phyloP scores from a whole-genome alignment of 352 stramenopile genomes.

The Globisporangium emineosum region DNA sequence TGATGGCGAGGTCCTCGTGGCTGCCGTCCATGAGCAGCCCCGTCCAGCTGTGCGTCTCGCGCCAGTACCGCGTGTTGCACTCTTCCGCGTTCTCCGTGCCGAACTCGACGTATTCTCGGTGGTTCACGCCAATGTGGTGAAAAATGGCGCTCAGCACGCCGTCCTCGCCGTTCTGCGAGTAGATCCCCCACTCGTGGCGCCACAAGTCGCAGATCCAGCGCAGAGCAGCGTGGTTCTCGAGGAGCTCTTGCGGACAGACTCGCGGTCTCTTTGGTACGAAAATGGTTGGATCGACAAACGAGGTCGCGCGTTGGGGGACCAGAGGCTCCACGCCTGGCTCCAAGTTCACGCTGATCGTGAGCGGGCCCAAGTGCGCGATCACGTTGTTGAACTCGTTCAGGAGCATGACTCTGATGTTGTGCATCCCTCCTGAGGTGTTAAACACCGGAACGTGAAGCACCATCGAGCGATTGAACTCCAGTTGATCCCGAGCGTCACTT shows the following conservation, averaged over 20 bases:
- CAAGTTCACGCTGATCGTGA: slow-evolving; percentile 20
- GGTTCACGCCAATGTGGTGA: slow-evolving; percentile 32
- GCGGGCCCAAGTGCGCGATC: slow-evolving; percentile 21
- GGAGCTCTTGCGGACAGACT: slow-evolving; percentile 19
- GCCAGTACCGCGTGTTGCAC: slow-evolving; percentile 61
- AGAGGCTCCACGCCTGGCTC: neutral
- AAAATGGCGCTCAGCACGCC: slow-evolving; percentile 63
- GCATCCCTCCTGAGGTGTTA: slow-evolving; percentile 19
- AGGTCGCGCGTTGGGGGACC: slow-evolving; percentile 7
- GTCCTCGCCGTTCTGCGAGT: slow-evolving; percentile 73
- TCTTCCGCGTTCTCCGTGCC: slow-evolving; percentile 48
- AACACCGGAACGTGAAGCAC: slow-evolving; percentile 38
- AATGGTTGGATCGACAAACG: slow-evolving; percentile 20
- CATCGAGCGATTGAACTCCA: slow-evolving; percentile 18
- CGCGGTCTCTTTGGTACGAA: slow-evolving; percentile 25
- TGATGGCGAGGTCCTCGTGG: slow-evolving; percentile 38
- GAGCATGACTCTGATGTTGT: slow-evolving; percentile 40
- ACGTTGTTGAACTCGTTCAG: slow-evolving; percentile 45
- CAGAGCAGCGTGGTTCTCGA: neutral
- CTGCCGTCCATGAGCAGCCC: slow-evolving; percentile 62
- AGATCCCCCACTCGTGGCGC: slow-evolving; percentile 60
- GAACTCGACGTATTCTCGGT: slow-evolving; percentile 62
- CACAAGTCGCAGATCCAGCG: slow-evolving; percentile 59
- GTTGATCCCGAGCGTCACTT: slow-evolving; percentile 6
- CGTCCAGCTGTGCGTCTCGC: slow-evolving; percentile 45